phyloP scores from a whole-genome alignment of 768 basidiomycete species.

The Lactifluus echinatus region DNA sequence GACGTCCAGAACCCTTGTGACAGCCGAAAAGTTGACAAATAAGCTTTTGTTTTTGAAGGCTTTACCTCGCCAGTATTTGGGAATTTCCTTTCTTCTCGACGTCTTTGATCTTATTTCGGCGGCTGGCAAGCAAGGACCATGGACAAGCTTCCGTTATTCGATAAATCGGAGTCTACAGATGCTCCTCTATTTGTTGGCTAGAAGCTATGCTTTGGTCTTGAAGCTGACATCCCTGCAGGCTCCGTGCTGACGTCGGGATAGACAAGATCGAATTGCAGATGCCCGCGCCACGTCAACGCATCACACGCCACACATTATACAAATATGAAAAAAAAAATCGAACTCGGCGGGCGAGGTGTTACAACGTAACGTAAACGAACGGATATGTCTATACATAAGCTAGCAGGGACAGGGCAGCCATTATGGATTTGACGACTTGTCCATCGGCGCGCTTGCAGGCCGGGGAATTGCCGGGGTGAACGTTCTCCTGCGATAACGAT shows the following conservation, averaged over 20 bases:
- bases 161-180: too few species aligned
- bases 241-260: too few species aligned
- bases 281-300: neutral
- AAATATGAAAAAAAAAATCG: neutral
- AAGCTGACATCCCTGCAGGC: too few species aligned
- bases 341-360: neutral
- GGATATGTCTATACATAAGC: neutral
- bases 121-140: too few species aligned
- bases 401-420: neutral
- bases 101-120: too few species aligned
- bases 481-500: slow-evolving; percentile 12
- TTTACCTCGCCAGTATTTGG: too few species aligned
- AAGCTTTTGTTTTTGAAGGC: neutral
- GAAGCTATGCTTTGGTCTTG: too few species aligned
- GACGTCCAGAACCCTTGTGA: too few species aligned
- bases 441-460: slow-evolving; percentile 5
- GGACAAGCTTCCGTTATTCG: too few species aligned
- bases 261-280: too few species aligned
- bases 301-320: neutral
- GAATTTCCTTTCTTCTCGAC: too few species aligned
- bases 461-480: slow-evolving; percentile 15
- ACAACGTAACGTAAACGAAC: neutral
- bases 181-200: too few species aligned
- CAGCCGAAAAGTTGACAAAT: neutral
- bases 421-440: neutral